Conservation (phyloP, 2,329 filamentous ascomycete genomes). For the Neonectria sp. region DNA sequence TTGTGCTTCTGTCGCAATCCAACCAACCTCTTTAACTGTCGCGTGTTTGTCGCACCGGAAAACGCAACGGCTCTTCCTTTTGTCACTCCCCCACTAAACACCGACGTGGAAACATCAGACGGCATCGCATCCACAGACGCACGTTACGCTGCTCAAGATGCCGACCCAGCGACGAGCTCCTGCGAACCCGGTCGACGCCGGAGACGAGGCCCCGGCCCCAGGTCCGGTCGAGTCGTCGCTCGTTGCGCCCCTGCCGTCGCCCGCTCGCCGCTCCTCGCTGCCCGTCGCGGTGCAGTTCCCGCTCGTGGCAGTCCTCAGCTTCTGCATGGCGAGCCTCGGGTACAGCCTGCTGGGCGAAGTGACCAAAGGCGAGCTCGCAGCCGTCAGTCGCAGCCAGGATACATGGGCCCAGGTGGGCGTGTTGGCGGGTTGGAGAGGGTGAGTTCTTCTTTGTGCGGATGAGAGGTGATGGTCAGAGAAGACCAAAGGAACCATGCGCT, state of each 20-base stretch:
- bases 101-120: background rate
- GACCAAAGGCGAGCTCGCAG: slow-evolving; percentile 76
- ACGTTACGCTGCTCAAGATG: slow-evolving; percentile 27
- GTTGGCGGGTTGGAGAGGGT: slow-evolving; percentile 70
- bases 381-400: slow-evolving; percentile 75
- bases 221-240: slow-evolving; percentile 18
- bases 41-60: slow-evolving; percentile 7
- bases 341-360: slow-evolving; percentile 74
- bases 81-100: background rate
- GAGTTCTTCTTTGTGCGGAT: slow-evolving; percentile 51
- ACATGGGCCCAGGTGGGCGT: slow-evolving; percentile 73
- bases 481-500: slow-evolving; percentile 11
- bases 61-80: slow-evolving; percentile 3
- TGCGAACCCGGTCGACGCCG: slow-evolving; percentile 34
- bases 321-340: slow-evolving; percentile 75
- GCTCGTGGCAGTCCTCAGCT: slow-evolving; percentile 67
- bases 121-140: background rate
- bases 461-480: slow-evolving; percentile 4
- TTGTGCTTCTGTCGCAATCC: slow-evolving; percentile 20
- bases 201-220: slow-evolving; percentile 37
- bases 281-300: slow-evolving; percentile 66
- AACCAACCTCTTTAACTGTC: slow-evolving; percentile 16
- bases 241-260: slow-evolving; percentile 7
- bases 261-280: slow-evolving; percentile 52
- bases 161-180: slow-evolving; percentile 43